These are phyloP conservation scores for Solanum aculeatissimum DNA, from an alignment of 305 asterid genomes.

Conservation along the genomic window DNA sequence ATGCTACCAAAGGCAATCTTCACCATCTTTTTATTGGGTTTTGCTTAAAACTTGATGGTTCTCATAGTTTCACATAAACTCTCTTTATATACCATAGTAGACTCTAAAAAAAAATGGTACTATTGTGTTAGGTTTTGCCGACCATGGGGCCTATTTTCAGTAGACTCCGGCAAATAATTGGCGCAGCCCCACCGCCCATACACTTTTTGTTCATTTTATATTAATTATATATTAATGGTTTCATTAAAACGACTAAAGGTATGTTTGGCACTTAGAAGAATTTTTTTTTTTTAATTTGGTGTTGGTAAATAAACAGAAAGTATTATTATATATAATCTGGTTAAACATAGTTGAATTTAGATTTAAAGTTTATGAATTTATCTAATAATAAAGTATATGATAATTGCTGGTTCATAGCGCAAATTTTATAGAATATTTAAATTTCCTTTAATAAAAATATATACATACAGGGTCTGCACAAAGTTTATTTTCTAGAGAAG, in stretches of 20 bases:
- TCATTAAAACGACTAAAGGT: not conserved
- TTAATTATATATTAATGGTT: not conserved
- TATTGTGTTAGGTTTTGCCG: not conserved
- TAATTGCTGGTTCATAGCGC: not conserved
- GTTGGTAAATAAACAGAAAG: not conserved
- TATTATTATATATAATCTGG: not conserved
- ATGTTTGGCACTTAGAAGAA: not conserved
- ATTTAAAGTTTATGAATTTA: not conserved
- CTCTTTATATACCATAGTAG: not conserved
- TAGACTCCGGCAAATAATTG: not conserved
- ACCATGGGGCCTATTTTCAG: not conserved
- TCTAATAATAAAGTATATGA: not conserved
- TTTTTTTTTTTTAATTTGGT: not conserved
- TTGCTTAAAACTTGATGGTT: not conserved
- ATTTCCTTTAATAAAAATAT: not conserved
- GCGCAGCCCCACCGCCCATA: not conserved
- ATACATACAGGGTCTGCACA: not conserved
- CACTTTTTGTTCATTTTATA: not conserved
- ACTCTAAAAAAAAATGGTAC: not conserved
- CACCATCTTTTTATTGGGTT: constrained; percentile 29
- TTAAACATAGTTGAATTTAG: fast-evolving
- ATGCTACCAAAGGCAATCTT: constrained; percentile 49
- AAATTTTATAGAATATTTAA: not conserved
- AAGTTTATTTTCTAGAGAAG: not conserved
- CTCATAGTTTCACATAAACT: not conserved